These are phyloP conservation scores for Phoma herbarum DNA, from an alignment of 2,329 filamentous ascomycete species.

Conservation along the genomic window DNA sequence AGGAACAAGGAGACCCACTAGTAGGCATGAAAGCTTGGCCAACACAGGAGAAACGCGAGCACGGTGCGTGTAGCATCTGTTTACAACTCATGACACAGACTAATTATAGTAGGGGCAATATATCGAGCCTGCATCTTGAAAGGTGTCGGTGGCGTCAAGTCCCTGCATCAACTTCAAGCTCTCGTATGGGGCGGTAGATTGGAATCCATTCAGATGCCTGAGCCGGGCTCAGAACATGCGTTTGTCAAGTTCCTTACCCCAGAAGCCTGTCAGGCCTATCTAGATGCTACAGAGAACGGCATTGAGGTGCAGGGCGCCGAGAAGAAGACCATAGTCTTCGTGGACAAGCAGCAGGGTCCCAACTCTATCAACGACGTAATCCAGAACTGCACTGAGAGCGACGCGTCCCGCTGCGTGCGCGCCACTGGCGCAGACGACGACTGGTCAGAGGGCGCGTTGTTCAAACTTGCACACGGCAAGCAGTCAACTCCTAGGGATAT, in stretches of 20 bases:
- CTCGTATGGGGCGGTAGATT: constrained; percentile 51
- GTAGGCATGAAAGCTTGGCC: constrained; percentile 39
- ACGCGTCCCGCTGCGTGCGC: constrained; percentile 58
- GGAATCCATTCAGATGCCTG: constrained; percentile 42
- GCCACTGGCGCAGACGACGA: constrained; percentile 54
- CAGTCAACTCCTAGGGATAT: constrained; percentile 51
- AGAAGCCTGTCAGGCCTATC: constrained; percentile 46
- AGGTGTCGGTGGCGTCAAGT: constrained; percentile 32
- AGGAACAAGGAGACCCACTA: constrained; percentile 12
- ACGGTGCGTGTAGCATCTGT: constrained; percentile 27
- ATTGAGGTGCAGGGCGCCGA: constrained; percentile 36
- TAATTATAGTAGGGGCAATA: constrained; percentile 32
- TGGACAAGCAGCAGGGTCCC: constrained; percentile 38
- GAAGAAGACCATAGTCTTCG: constrained; percentile 38
- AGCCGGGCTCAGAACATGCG: constrained; percentile 34
- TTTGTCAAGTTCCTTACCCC: constrained; percentile 46
- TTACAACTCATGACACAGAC: background rate
- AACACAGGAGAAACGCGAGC: constrained; percentile 40
- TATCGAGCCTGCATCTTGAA: constrained; percentile 42
- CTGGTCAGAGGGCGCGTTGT: constrained; percentile 49
- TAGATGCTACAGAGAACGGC: constrained; percentile 47
- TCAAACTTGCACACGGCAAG: constrained; percentile 50
- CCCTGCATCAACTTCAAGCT: constrained; percentile 43
- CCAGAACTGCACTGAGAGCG: constrained; percentile 51
- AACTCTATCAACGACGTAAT: constrained; percentile 54